These are phyloP conservation scores for Sugiyamaella sp. DNA, from an alignment of 1,139 yeast species.

Conservation along the genomic window DNA sequence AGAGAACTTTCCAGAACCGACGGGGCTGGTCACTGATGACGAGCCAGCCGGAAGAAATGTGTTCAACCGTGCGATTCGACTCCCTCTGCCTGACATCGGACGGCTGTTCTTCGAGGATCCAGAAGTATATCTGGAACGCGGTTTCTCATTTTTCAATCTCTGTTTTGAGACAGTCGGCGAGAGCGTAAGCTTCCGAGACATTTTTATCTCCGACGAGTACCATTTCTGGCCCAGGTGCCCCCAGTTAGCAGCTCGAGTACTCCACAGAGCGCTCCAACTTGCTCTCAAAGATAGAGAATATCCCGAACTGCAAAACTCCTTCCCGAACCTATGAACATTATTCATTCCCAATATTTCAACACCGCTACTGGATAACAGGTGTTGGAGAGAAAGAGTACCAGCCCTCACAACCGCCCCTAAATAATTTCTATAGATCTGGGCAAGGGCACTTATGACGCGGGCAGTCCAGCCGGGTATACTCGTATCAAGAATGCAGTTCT, in stretches of 20 bases:
- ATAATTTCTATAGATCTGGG: neutral
- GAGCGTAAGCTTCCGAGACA: conserved; percentile 7
- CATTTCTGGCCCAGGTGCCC: too few species aligned
- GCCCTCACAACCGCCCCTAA: neutral
- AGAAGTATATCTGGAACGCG: neutral
- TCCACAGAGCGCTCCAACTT: neutral
- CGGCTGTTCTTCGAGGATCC: neutral
- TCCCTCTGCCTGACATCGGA: conserved; percentile 1
- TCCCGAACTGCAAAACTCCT: neutral
- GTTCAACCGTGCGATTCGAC: neutral
- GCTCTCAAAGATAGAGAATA: neutral
- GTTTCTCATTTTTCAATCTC: neutral
- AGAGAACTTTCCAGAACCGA: conserved; percentile 37
- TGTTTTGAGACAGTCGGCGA: conserved; percentile 16
- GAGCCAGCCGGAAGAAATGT: conserved; percentile 21
- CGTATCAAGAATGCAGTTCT: too few species aligned
- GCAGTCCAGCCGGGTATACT: too few species aligned
- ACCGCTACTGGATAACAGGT: neutral
- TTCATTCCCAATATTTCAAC: conserved; percentile 1
- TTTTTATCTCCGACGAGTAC: conserved; percentile 6
- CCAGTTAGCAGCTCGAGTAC: too few species aligned
- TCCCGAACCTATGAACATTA: neutral
- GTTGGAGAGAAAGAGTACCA: neutral
- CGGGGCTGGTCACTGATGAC: conserved; percentile 20
- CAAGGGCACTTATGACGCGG: too few species aligned